Evolutionary conservation across 106 monocot genomes (phyloP), one percentile per base, ranked within the genome.

Genomic region (Dendrobium huoshanense): DNA sequence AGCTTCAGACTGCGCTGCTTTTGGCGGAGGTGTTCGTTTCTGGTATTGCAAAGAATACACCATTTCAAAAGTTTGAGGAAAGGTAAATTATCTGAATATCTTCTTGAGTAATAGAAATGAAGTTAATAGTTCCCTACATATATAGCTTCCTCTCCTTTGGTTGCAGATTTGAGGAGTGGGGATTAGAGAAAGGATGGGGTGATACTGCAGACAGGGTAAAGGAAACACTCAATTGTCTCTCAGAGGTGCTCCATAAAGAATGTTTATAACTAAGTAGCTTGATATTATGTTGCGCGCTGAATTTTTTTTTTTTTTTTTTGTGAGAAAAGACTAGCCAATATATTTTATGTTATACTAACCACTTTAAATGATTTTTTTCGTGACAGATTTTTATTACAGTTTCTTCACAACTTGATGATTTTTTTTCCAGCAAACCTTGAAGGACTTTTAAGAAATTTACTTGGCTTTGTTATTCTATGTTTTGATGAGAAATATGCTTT

Each of bases 171-270:
- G 84, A 91, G 64, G 92, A 94, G 68, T 97, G 90, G 90, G 97
- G 97, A 25, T 82, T 97, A 56, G 92, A 89, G 87, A 92, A 89
- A 77, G 97, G 97, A 86, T 97, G 97, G 97, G 97, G 97, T 11
- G 90, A 94, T 72, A 97, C 83, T 9, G 94, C 94, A 0, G 94
- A 90, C 45, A 79, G 86, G 74, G 94, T 88, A 1, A 92, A 85
- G 77, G 97, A 94, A 75, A 97, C 87, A 0, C 31, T 97, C 56
- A 78, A 87, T 41, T 94, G 83, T 41, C 88, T 97, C 19, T 97
- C 97, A 41, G 97, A 97, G 82, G 85, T 92, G 77, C 90, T 97
- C 51, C 94, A 97, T n/a, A n/a, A n/a, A n/a, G n/a, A n/a, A n/a
- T n/a, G 27, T 27, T 27, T 27, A 27, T 27, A 27, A 27, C 27